phyloP scores from a whole-genome alignment of 441 rosid genomes.

The Metrosideros polymorpha region DNA sequence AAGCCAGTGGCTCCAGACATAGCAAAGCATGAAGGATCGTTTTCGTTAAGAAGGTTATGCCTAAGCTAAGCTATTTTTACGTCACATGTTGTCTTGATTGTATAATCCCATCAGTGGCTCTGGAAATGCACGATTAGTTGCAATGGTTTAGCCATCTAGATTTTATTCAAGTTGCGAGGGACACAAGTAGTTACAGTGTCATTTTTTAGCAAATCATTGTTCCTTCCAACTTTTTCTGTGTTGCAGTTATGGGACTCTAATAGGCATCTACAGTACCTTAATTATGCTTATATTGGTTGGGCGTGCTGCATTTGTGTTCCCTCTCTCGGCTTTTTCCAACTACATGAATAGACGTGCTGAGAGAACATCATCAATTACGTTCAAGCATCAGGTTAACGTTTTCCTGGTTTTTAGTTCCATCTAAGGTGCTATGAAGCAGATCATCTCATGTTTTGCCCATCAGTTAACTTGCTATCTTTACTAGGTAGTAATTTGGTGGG shows the following conservation, averaged over 20 bases:
- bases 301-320: conserved; percentile 84
- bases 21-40: not conserved
- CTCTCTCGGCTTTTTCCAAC: conserved; percentile 61
- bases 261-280: conserved; percentile 38
- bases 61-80: not conserved
- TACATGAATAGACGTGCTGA: conserved; percentile 36
- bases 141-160: not conserved
- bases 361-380: conserved; percentile 35
- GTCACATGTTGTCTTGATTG: not conserved
- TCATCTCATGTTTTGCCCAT: not conserved
- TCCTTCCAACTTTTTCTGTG: not conserved
- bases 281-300: conserved; percentile 51
- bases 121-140: not conserved
- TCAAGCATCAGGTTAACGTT: conserved; percentile 56
- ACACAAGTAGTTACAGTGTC: not conserved
- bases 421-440: not conserved
- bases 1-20: not conserved
- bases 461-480: not conserved
- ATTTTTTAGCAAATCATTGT: not conserved
- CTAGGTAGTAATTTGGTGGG: conserved; percentile 92
- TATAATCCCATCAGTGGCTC: not conserved
- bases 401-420: not conserved
- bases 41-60: not conserved
- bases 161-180: not conserved
- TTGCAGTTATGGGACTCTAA: conserved; percentile 43